phyloP scores from a whole-genome alignment of 495 filamentous ascomycete genomes.

The Lophiotrema nucula region DNA sequence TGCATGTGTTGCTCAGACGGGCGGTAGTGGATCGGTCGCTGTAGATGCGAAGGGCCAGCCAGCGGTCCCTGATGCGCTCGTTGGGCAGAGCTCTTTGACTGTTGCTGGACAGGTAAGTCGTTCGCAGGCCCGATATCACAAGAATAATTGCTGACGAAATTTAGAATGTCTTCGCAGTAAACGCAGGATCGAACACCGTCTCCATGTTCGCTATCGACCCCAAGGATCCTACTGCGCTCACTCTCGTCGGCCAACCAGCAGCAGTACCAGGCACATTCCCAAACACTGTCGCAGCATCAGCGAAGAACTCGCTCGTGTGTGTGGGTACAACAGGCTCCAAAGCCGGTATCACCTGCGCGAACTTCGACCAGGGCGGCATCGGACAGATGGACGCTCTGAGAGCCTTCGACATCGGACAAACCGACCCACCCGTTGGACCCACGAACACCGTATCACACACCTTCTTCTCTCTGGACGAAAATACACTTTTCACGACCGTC shows the following conservation, averaged over 20 bases:
- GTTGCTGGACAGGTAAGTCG: constrained; percentile 50
- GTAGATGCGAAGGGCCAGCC: constrained; percentile 29
- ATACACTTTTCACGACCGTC: constrained; percentile 52
- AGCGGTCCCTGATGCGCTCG: constrained; percentile 51
- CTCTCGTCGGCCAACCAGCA: constrained; percentile 45
- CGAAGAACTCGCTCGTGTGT: constrained; percentile 50
- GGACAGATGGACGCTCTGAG: constrained; percentile 47
- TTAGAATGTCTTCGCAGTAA: constrained; percentile 54
- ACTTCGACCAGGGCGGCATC: constrained; percentile 45
- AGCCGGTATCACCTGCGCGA: constrained; percentile 55
- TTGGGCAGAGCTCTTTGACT: constrained; percentile 51
- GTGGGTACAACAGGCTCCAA: constrained; percentile 54
- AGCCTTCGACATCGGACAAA: constrained; percentile 49
- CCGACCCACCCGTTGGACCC: constrained; percentile 55
- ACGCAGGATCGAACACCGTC: constrained; percentile 59
- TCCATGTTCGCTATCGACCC: constrained; percentile 53
- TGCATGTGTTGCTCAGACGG: constrained; percentile 28
- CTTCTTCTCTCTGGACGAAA: constrained; percentile 55
- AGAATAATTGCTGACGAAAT: not conserved
- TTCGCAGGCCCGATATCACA: not conserved
- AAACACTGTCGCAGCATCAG: constrained; percentile 53
- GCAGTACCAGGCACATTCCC: constrained; percentile 56
- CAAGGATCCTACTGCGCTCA: constrained; percentile 47
- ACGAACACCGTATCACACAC: constrained; percentile 55
- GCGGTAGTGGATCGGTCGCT: constrained; percentile 25